Evolutionary conservation across 257 asterid species (phyloP).

Genomic region (Lithospermum erythrorhizon): DNA sequence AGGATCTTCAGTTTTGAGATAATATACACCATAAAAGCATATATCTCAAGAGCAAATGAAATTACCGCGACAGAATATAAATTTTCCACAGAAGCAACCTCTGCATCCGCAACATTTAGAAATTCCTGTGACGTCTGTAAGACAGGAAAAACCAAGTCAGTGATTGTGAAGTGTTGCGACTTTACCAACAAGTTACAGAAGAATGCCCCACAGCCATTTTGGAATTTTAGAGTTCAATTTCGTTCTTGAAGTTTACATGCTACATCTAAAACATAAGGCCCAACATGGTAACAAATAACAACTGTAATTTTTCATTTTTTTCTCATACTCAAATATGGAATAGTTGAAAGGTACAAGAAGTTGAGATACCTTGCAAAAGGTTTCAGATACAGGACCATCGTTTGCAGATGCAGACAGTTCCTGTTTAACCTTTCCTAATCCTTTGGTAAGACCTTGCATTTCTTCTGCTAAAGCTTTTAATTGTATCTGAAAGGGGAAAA

Average conservation of each 20-base stretch:
- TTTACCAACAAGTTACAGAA: not conserved
- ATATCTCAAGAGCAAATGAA: conserved; percentile 7
- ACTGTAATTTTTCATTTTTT: no score
- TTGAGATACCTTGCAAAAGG: conserved; percentile 60
- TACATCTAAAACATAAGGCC: not conserved
- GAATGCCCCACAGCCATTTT: not conserved
- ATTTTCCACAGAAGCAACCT: conserved; percentile 59
- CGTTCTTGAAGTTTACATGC: not conserved
- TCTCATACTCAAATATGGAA: not conserved
- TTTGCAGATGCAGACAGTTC: conserved; percentile 77
- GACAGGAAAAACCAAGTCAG: conserved; percentile 8
- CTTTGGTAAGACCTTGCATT: conserved; percentile 97
- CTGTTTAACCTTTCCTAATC: conserved; percentile 83
- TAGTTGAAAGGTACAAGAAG: not conserved
- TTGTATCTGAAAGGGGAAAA: conserved; percentile 57
- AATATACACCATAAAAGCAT: not conserved
- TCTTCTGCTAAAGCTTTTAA: conserved; percentile 95
- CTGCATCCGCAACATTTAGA: conserved; percentile 61
- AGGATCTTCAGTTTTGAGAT: conserved; percentile 6
- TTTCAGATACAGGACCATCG: conserved; percentile 94
- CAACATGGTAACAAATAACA: not conserved
- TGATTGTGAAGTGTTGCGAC: not conserved
- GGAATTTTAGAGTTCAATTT: not conserved
- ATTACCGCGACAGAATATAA: conserved; percentile 80
- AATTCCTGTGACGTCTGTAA: conserved; percentile 72